Base-by-base conservation (phyloP, 352 stramenopile genomes). In the Pythium sp. region DNA sequence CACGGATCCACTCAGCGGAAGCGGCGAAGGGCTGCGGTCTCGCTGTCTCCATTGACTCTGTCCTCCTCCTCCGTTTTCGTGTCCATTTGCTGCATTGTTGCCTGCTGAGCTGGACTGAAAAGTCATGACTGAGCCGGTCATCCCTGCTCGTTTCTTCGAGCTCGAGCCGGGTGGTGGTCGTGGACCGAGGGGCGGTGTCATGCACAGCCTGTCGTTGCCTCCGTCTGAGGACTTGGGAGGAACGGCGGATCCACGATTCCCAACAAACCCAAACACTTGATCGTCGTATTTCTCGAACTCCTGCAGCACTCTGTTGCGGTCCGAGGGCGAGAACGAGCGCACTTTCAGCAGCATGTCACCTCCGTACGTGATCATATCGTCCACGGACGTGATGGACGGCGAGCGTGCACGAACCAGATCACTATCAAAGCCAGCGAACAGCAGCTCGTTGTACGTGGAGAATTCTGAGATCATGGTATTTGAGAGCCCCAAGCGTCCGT, bases 241-340 rank as follows among this genome's bases (percentile, higher is more conserved):
- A 8, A 76, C 57, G 64, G 72, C 28, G 11, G 56, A 46, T 59
- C 67, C 59, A 58, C 63, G 59, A 9, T 36, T 30, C 49, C 70
- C 54, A 46, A 43, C 20, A 54, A 90, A 79, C 3, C 72, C 74
- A 74, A 93, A 93, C 9, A 89, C 86, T 66, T 82, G 70, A 47
- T 93, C 86, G 36, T 93, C 86, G 69, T 93, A 93, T 53, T 64
- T 75, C 41, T 92, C 86, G 51, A 82, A 93, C 51, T 86, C 77
- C 26, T 83, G 76, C 3, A 81, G 58, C 30, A 81, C 67, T 28
- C 76, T 78, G 26, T 76, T 79, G 22, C 80, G 71, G 26, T 88
- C 79, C 12, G 70, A 68, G n/a, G 80, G 72, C 2, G 81, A 83
- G 60, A 79, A 86, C 8, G 79, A 79, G 5, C 75, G 81, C 6